Base-by-base conservation (phyloP, 1,284 basidiomycete genomes). In the Heliocybe sulcata region DNA sequence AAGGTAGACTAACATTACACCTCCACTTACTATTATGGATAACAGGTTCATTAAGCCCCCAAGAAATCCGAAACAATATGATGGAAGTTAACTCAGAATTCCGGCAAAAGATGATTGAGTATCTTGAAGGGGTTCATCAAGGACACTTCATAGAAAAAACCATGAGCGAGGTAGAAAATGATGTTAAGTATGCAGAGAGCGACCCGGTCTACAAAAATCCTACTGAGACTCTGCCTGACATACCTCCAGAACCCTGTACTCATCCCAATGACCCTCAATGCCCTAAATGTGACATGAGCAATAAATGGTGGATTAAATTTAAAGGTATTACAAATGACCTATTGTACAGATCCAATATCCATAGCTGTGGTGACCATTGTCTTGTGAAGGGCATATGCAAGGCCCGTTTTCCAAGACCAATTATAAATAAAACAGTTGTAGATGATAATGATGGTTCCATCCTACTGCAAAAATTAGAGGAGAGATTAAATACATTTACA, bases 1-100 rank as follows among this genome's bases (percentile, higher is more conserved):
- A 73, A 59, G 70, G 70, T 0, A 56, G 66, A 9, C 35, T 70
- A 0, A 70, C 70, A 0, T 51, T 71, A 1, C 70, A 72, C 59
- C 35, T 70, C 0, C 69, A 72, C 57, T 49, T 69, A 51, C 33
- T 72, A 9, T 26, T 72, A 3, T 72, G 68, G 69, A 63, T 65
- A 12, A 49, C 31, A 47, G 57, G 59, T 8, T 52, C 57, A 1
- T 31, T 68, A 1, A 57, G 64, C 3, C 69, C 67, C 0, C 63
- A 69, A 51, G 63, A 69, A 52, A 65, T 71, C 4, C 48, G 65
- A 1, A 61, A 69, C 1, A 52, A 51, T 16, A 47, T 72, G 3
- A 42, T 69, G 47, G 60, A 62, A 49, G 26, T 47, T 0, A 56
- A 60, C 27, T 61, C 61, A 20, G 52, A 58, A 12, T 71, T 70